Percentiles rank a stretch among this genome's conserved stretches.
Conservation (phyloP, 441 rosid genomes). For the Bocquillonia castaneifolia region DNA sequence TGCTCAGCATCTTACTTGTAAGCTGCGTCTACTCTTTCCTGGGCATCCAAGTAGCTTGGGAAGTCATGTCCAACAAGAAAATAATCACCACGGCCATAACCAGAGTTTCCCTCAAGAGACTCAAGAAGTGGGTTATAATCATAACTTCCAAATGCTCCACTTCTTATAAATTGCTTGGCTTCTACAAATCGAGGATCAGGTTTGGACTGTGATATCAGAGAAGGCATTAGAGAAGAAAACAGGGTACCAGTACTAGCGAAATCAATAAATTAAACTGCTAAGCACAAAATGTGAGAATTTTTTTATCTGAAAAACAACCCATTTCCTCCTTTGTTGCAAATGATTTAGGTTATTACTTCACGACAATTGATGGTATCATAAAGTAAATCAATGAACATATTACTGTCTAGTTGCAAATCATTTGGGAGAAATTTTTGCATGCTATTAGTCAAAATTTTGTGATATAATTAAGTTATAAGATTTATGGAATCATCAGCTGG, state of each 20-base stretch:
- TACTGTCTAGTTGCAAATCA: background rate
- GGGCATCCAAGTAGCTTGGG: slow-evolving; percentile 78
- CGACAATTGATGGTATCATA: background rate
- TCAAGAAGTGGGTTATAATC: slow-evolving; percentile 84
- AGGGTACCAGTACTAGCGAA: background rate
- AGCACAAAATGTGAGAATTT: background rate
- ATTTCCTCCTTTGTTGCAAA: background rate
- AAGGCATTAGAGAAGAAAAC: slow-evolving; percentile 23
- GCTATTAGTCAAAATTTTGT: no score
- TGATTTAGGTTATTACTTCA: background rate
- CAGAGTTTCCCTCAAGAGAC: slow-evolving; percentile 83
- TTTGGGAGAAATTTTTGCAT: background rate
- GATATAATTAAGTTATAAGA: no score
- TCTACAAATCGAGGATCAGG: slow-evolving; percentile 90
- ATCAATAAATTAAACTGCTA: background rate
- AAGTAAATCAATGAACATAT: background rate
- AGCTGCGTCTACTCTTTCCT: slow-evolving; percentile 70
- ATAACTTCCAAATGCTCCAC: slow-evolving; percentile 81
- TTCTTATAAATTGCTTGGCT: slow-evolving; percentile 75
- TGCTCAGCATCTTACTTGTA: slow-evolving; percentile 55
- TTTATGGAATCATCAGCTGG: background rate
- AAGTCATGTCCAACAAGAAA: slow-evolving; percentile 90
- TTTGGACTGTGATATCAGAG: slow-evolving; percentile 54
- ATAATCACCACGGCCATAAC: slow-evolving; percentile 90
- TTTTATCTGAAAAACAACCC: background rate